Conservation (phyloP, 1,284 basidiomycete species). For the Earliella scabrosa region DNA sequence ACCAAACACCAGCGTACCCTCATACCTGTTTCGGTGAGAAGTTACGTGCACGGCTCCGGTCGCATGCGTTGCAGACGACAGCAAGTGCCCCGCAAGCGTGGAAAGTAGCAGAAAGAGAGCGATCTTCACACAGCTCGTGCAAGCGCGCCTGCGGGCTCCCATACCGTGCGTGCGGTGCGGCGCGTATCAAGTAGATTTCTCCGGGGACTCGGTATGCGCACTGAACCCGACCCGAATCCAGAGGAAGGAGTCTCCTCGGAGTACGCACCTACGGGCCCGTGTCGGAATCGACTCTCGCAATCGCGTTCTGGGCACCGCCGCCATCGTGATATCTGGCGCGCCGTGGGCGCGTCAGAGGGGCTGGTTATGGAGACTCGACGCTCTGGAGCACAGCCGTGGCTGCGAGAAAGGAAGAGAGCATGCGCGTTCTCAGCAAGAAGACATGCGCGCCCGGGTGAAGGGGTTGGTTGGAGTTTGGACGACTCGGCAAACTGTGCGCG, state of each 20-base stretch:
- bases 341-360: neutral
- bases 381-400: neutral
- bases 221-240: conserved; percentile 11
- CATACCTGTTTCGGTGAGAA: conserved; percentile 14
- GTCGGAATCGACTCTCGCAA: neutral
- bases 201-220: conserved; percentile 20
- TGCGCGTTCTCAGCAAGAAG: neutral
- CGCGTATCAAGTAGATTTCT: conserved; percentile 14
- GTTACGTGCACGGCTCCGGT: conserved; percentile 16
- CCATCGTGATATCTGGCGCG: conserved; percentile 3
- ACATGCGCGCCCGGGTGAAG: neutral
- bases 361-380: neutral
- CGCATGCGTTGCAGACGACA: conserved; percentile 5
- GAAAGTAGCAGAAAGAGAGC: conserved; percentile 6
- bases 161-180: conserved; percentile 18
- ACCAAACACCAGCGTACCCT: conserved; percentile 1
- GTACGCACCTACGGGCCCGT: conserved; percentile 5
- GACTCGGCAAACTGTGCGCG: neutral
- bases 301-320: neutral
- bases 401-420: neutral
- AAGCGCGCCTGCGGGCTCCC: conserved; percentile 16
- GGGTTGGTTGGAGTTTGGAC: neutral
- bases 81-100: conserved; percentile 7
- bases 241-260: conserved; percentile 2
- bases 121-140: conserved; percentile 17